A percentile compares a stretch with the other conserved stretches of the same genome.
Conservation (phyloP, 192 early-diverging fungal genomes). For the Backusella tarrabulga region DNA sequence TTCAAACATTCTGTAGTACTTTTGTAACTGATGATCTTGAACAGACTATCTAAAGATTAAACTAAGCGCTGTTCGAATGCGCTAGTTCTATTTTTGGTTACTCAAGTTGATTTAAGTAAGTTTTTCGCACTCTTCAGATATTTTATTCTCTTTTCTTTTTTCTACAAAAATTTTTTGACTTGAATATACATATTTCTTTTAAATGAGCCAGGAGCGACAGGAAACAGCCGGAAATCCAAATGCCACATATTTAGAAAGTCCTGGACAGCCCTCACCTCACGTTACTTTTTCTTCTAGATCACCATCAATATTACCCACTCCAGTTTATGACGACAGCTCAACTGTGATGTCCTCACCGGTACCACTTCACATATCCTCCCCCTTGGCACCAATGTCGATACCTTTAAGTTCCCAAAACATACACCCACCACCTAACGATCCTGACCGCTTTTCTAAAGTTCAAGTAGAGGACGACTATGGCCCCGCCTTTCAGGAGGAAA, state of each 20-base stretch:
- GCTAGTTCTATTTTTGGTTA: slow-evolving; percentile 1
- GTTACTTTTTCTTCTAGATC: slow-evolving; percentile 1
- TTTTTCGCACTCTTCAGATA: background rate
- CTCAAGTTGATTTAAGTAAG: background rate
- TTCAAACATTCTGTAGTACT: background rate
- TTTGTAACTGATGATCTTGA: background rate
- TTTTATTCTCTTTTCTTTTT: background rate
- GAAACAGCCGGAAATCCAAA: background rate
- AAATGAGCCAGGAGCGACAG: background rate
- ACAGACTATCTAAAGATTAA: background rate
- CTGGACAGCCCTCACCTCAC: background rate
- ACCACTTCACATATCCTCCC: background rate
- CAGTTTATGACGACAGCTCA: background rate
- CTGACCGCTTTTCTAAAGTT: background rate
- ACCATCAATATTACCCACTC: background rate
- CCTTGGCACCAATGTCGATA: background rate
- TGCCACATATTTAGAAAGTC: background rate
- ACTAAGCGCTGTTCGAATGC: background rate
- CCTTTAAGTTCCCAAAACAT: background rate
- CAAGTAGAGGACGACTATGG: background rate
- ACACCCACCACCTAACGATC: background rate
- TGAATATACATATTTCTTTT: background rate
- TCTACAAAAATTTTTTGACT: background rate
- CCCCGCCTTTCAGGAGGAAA: background rate
- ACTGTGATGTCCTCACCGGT: background rate